Conservation (phyloP, 2,329 filamentous ascomycete species). For the Torrubiella hemipterigena region DNA sequence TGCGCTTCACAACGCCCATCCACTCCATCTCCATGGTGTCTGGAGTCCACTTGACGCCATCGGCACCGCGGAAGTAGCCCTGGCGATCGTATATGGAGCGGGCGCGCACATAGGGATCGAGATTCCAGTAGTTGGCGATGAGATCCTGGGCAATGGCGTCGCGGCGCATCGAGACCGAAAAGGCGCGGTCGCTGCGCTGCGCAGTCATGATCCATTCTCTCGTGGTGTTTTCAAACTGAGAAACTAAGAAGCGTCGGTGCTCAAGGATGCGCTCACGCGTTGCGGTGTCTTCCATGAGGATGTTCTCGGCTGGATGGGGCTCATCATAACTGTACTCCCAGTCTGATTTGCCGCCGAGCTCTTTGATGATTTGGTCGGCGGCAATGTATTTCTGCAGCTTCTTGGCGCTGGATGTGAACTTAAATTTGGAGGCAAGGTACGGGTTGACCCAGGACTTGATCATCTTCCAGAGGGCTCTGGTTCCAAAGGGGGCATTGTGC, state of each 20-base stretch:
- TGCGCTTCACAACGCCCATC: too few species aligned
- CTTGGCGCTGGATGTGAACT: conserved; percentile 74
- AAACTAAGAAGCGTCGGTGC: conserved; percentile 53
- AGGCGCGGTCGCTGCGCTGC: conserved; percentile 29
- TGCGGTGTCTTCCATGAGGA: conserved; percentile 52
- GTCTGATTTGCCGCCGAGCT: conserved; percentile 75
- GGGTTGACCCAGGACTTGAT: conserved; percentile 95
- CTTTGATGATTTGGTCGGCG: conserved; percentile 58
- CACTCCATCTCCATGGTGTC: too few species aligned
- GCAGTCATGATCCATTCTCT: conserved; percentile 54
- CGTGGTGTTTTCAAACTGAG: conserved; percentile 63
- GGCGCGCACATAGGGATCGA: conserved; percentile 73
- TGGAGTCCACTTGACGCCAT: conserved; percentile 56
- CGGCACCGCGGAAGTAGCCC: conserved; percentile 53
- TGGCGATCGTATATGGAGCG: conserved; percentile 67
- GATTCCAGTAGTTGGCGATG: conserved; percentile 46
- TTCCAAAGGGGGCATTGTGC: conserved; percentile 94
- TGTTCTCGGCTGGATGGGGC: conserved; percentile 65
- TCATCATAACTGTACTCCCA: conserved; percentile 79
- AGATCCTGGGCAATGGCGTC: conserved; percentile 44
- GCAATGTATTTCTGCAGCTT: conserved; percentile 72
- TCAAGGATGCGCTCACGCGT: conserved; percentile 52
- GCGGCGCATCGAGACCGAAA: conserved; percentile 44
- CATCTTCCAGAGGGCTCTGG: conserved; percentile 96
- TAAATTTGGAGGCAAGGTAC: conserved; percentile 85